A percentile compares a stretch with the other conserved stretches of the same genome.
These are phyloP conservation scores for Alternaria longipes DNA, from an alignment of 2,329 filamentous ascomycete species.

Conservation along the genomic window DNA sequence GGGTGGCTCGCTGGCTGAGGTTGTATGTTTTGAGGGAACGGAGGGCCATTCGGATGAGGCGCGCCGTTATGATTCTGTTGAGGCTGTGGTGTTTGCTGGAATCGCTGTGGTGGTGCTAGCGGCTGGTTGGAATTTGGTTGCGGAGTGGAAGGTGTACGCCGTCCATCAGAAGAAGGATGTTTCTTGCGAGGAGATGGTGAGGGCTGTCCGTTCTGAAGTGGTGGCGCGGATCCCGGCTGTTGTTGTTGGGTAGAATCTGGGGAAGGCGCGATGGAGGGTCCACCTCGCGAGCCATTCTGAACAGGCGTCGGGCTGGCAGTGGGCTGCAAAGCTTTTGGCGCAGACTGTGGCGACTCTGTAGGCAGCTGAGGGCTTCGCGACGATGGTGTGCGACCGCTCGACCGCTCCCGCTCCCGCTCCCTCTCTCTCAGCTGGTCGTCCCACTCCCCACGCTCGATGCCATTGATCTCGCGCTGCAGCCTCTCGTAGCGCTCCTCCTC, in stretches of 20 bases:
- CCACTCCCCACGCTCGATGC: constrained; percentile 70
- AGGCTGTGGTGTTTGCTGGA: constrained; percentile 35
- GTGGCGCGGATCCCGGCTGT: not conserved
- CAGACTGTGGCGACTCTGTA: constrained; percentile 37
- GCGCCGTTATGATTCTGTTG: constrained; percentile 39
- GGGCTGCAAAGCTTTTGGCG: constrained; percentile 28
- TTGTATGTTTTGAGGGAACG: constrained; percentile 42
- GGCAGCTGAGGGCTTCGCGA: constrained; percentile 37
- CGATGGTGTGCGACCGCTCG: constrained; percentile 31
- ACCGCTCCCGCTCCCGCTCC: not conserved
- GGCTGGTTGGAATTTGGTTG: constrained; percentile 30
- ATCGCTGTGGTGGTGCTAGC: constrained; percentile 26
- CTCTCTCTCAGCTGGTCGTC: constrained; percentile 54
- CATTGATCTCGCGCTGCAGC: constrained; percentile 72
- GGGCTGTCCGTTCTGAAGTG: constrained; percentile 27
- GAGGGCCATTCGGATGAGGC: constrained; percentile 50
- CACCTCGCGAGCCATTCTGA: constrained; percentile 22
- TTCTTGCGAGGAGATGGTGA: constrained; percentile 44
- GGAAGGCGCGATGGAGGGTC: constrained; percentile 17
- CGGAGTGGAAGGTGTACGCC: constrained; percentile 26
- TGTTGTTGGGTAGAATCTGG: constrained; percentile 15
- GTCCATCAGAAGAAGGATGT: constrained; percentile 25
- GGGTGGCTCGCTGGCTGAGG: constrained; percentile 27
- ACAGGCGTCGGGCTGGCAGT: constrained; percentile 15
- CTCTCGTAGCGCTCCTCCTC: constrained; percentile 74